Percentiles rank a stretch among this genome's conserved stretches.
Conservation (phyloP, 805 yeast species). For the Candida pseudoglaebosa region DNA sequence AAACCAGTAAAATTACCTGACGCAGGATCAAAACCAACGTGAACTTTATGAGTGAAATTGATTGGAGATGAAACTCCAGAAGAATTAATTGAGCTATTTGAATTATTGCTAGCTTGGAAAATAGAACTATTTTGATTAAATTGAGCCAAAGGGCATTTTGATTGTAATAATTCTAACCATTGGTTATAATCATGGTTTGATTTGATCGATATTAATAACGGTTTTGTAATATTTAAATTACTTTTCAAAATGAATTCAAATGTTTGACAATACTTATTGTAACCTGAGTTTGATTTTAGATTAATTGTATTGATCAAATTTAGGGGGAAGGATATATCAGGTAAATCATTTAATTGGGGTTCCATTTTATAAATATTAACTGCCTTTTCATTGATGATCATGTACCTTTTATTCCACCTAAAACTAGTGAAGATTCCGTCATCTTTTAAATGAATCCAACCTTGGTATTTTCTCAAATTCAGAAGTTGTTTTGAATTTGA, state of each 20-base stretch:
- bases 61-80: slow-evolving; percentile 82
- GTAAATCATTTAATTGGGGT: slow-evolving; percentile 18
- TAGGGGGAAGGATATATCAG: slow-evolving; percentile 38
- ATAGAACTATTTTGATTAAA: slow-evolving; percentile 13
- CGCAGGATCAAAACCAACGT: slow-evolving; percentile 81
- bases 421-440: slow-evolving; percentile 81
- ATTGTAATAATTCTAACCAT: slow-evolving; percentile 87
- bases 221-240: slow-evolving; percentile 37
- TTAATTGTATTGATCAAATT: slow-evolving; percentile 39
- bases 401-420: slow-evolving; percentile 86
- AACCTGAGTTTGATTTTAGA: slow-evolving; percentile 54
- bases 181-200: slow-evolving; percentile 75
- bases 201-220: slow-evolving; percentile 72
- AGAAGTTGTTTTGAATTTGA: slow-evolving; percentile 10
- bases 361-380: slow-evolving; percentile 75
- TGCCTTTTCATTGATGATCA: slow-evolving; percentile 72
- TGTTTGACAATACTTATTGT: slow-evolving; percentile 47
- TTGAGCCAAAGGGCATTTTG: slow-evolving; percentile 63
- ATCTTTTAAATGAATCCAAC: slow-evolving; percentile 91
- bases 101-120: slow-evolving; percentile 3
- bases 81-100: slow-evolving; percentile 6
- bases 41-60: slow-evolving; percentile 91
- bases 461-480: slow-evolving; percentile 44
- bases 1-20: slow-evolving; percentile 55
- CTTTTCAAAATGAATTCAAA: slow-evolving; percentile 68